Conservation (phyloP, 257 asterid species). For the Solanum lignicaule region DNA sequence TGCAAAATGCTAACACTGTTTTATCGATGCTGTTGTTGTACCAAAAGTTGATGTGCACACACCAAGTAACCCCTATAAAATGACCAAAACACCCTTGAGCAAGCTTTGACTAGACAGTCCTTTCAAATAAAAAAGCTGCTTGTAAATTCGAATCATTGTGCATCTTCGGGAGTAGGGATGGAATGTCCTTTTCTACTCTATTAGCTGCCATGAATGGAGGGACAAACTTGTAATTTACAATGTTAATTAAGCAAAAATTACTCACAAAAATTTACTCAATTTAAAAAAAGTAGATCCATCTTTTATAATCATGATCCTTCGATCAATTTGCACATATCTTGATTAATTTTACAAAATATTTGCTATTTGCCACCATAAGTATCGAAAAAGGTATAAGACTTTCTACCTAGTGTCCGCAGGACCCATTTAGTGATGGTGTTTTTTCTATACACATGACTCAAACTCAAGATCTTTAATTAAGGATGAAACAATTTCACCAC, state of each 20-base stretch:
- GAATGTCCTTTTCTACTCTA: background rate
- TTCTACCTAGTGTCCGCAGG: too few species aligned
- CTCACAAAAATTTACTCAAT: background rate
- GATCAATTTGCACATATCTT: background rate
- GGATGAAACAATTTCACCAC: rapidly evolving
- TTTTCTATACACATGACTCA: rapidly evolving
- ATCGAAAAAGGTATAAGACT: too few species aligned
- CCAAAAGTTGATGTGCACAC: background rate
- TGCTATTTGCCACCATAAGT: background rate
- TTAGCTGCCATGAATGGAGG: background rate
- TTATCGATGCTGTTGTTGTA: constrained; percentile 18
- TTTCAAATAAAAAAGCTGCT: constrained; percentile 4
- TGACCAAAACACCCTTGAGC: background rate
- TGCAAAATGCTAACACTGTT: constrained; percentile 33
- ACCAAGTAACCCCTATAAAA: background rate
- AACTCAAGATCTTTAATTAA: too few species aligned
- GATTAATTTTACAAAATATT: rapidly evolving
- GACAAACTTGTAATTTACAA: background rate
- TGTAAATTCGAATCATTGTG: background rate
- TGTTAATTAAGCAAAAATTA: background rate
- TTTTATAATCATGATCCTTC: background rate
- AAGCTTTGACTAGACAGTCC: background rate
- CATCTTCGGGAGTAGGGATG: background rate
- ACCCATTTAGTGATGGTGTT: rapidly evolving
- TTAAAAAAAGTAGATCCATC: background rate